Base-by-base conservation (phyloP, 2,329 filamentous ascomycete genomes). In the Ceratocystis destructans region DNA sequence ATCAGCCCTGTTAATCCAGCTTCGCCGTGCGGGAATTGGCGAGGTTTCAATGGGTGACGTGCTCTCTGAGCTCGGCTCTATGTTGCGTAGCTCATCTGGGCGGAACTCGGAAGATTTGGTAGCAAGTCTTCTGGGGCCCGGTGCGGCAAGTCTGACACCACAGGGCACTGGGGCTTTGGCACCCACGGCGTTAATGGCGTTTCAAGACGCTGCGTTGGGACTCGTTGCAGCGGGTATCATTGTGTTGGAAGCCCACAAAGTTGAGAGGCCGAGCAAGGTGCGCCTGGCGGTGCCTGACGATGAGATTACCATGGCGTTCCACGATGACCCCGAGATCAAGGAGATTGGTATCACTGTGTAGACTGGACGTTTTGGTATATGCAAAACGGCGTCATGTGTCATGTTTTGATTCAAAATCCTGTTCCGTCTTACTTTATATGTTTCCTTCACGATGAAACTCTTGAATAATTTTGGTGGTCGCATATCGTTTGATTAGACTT, bases 11-110 rank as follows among this genome's bases (percentile, higher is more conserved):
- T 76, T 96, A 46, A 83, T 89, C 33, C 83, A 90, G 31, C 86
- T 89, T 45, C 85, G 92, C 68, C 82, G 93, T 65, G 94, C 89
- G 0, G 94, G 94, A 3, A 81, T 96, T 63, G 86, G 85, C 1
- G 94, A 99, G 77, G 92, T 90, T 65, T 87, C 90, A 0, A 84
- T 96, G 67, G 90, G 91, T 22, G 94, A 97, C 70, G 87, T 96
- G 4, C 79, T 96, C 5, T 91, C 96, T 71, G 94, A 99, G 66
- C 72, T 78, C 28, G 45, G 66, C 10, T 44, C 64, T 5, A 62
- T 69, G 33, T 41, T 70, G 20, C 62, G 64, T n/a, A 66, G 45
- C n/a, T 68, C 66, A 5, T 44, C 66, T 10, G 66, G 68, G 6
- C 63, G 62, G n/a, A 37, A 55, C 41, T 68, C 65, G 8, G 64